phyloP scores from a whole-genome alignment of 805 yeast genomes.

The Candida hispaniensis region DNA sequence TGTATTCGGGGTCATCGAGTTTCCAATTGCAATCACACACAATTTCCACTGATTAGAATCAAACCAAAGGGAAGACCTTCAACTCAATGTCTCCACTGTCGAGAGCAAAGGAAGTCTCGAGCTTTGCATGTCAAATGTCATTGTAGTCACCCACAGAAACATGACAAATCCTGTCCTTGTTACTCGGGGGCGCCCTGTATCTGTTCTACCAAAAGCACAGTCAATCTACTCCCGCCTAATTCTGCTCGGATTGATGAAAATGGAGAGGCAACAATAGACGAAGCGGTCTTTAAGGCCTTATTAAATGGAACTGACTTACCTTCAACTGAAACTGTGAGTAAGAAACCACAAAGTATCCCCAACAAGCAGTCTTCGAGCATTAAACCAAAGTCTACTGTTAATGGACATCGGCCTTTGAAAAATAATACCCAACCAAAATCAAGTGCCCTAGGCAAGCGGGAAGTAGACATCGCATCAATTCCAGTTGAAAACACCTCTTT shows the following conservation, averaged over 20 bases:
- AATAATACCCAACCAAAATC: too few species aligned
- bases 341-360: too few species aligned
- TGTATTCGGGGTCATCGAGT: constrained; percentile 96
- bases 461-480: too few species aligned
- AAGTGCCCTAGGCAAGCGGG: too few species aligned
- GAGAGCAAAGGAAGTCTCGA: constrained; percentile 23
- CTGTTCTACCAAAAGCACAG: constrained; percentile 11
- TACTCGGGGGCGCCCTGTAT: constrained; percentile 16
- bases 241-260: constrained; percentile 17
- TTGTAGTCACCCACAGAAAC: constrained; percentile 22
- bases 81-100: constrained; percentile 77
- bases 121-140: constrained; percentile 27
- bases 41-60: constrained; percentile 82
- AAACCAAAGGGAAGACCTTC: constrained; percentile 96
- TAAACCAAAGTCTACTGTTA: too few species aligned
- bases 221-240: constrained; percentile 12
- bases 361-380: too few species aligned
- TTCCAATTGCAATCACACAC: constrained; percentile 85
- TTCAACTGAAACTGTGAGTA: too few species aligned
- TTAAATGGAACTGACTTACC: too few species aligned
- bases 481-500: too few species aligned
- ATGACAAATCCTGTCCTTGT: constrained; percentile 22
- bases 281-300: constrained; percentile 2
- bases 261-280: constrained; percentile 14
- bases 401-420: too few species aligned